Evolutionary conservation across 208 protist species (phyloP), one percentile per base, ranked within the genome.

Genomic region (Wallacemonas sp.): DNA sequence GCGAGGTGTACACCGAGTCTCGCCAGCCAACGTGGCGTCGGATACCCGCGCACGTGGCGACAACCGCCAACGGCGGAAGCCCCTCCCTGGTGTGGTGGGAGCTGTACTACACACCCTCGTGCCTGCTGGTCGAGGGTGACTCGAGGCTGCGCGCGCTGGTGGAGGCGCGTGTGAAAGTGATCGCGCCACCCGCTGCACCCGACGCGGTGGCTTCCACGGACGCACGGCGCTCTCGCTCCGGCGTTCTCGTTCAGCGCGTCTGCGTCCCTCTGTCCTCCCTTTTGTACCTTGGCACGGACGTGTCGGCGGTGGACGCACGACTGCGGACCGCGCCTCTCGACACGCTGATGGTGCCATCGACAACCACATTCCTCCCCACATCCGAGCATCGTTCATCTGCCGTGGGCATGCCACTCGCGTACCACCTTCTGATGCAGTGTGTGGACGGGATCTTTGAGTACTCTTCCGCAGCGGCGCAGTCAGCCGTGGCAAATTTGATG

Each of bases 1-100:
- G 79, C 57, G 74, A 81, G 68, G 67, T 78, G 26, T 67, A 39
- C 33, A 34, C 26, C 52, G 60, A 59, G n/a, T 81, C 79, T 21
- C 79, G 70, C 33, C 71, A 81, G 39, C 79, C 79, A 10, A 65
- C 60, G 38, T 85, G 79, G 79, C 66, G 45, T 15, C 29, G 54
- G 41, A 58, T 85, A 29, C 79, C 79, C 12, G 41, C 45, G 12
- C 12, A 53, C 15, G 58, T 75, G 3, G 22, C 24, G 15, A 13
- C 34, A 17, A 19, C 29, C 15, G 61, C 54, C 30, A 34, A 21
- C 13, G 44, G 13, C 22, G 1, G 62, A 5, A 81, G 62, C 32
- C 52, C 39, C 4, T 74, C 73, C 63, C 39, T 78, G 1, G 66
- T 79, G 32, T 57, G 50, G 50, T 39, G 26, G 26, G 72, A 72